These are phyloP conservation scores for Ustilago trichophora DNA, from an alignment of 1,284 basidiomycete genomes.

Conservation along the genomic window DNA sequence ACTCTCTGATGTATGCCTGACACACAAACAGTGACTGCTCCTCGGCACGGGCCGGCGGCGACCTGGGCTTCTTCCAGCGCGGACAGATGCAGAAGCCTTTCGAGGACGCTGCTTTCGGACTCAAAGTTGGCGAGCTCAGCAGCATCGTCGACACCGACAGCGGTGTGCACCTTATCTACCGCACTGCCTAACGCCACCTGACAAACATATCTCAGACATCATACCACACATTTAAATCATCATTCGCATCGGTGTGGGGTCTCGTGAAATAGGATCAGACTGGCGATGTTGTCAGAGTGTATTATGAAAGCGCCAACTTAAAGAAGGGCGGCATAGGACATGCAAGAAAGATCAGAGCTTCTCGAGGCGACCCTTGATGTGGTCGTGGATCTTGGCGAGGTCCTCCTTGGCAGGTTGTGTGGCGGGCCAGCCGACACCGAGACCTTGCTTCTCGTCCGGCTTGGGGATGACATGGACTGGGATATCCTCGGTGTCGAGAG, in stretches of 20 bases:
- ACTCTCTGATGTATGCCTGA: too few relatives aligned
- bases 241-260: too few relatives aligned
- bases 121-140: slow-evolving; percentile 83
- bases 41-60: slow-evolving; percentile 60
- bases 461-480: slow-evolving; percentile 83
- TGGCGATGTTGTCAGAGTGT: not conserved
- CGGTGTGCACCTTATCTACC: slow-evolving; percentile 92
- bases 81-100: slow-evolving; percentile 99
- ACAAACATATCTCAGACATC: too few relatives aligned
- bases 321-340: not conserved
- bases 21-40: slow-evolving; percentile 66
- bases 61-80: slow-evolving; percentile 76
- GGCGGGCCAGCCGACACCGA: slow-evolving; percentile 80
- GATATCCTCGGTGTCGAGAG: too few relatives aligned
- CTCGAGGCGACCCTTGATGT: slow-evolving; percentile 48
- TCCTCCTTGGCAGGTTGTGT: slow-evolving; percentile 66
- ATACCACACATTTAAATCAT: too few relatives aligned
- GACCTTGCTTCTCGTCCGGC: slow-evolving; percentile 76
- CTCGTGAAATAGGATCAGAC: not conserved
- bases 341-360: slow-evolving; percentile 41
- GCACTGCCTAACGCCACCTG: slow-evolving; percentile 76
- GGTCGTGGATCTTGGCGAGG: slow-evolving; percentile 61
- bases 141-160: slow-evolving; percentile 88
- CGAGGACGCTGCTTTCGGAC: slow-evolving; percentile 85
- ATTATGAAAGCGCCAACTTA: too few relatives aligned